Conservation (phyloP, 148 eudicot species). For the Arbutus unedo region DNA sequence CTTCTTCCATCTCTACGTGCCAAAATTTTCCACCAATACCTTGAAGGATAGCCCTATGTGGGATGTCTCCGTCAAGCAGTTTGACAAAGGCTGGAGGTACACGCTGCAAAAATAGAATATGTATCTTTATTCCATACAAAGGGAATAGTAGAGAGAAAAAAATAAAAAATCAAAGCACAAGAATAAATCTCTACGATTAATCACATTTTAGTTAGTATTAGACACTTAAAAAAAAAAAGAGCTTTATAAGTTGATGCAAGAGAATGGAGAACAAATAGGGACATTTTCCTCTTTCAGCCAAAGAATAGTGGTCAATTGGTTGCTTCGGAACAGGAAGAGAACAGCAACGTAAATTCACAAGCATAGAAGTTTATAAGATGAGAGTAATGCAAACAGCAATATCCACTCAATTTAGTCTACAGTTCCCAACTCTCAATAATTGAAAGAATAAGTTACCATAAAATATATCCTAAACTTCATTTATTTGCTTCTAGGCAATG, state of each 20-base stretch:
- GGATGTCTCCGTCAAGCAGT: conserved; percentile 12
- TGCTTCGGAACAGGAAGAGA: background rate
- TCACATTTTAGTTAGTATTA: background rate
- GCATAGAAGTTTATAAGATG: background rate
- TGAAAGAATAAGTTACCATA: too few species aligned
- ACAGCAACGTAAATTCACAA: background rate
- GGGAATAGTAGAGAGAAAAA: background rate
- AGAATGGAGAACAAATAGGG: background rate
- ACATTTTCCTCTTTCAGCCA: background rate
- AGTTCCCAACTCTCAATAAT: background rate
- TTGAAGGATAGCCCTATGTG: conserved; percentile 18
- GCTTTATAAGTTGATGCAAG: background rate
- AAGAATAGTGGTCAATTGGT: background rate
- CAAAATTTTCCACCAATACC: conserved; percentile 18
- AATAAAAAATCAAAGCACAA: background rate
- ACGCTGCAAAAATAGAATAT: conserved; percentile 17
- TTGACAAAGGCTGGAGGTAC: conserved; percentile 31
- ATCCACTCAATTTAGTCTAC: background rate
- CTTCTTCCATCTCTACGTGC: conserved; percentile 20
- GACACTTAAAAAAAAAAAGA: background rate
- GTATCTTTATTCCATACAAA: background rate
- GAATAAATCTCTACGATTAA: background rate
- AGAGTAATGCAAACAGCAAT: background rate
- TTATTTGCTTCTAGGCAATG: background rate
- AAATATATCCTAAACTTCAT: background rate